Base-by-base conservation (phyloP, 192 early-diverging fungal species). In the Coemansia sp. region DNA sequence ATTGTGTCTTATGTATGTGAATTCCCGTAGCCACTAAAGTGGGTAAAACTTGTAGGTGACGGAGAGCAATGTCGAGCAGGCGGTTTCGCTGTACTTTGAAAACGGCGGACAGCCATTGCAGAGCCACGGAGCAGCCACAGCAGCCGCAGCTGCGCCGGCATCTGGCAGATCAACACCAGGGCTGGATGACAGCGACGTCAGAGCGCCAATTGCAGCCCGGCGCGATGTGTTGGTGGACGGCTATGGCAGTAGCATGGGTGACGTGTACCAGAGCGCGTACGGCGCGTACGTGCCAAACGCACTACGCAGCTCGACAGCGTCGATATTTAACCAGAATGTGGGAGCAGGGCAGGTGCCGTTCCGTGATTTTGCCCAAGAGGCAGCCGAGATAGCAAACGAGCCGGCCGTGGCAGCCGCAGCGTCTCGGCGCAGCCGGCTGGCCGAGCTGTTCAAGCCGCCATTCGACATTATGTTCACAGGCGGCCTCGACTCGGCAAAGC, bases 361-460 rank as follows among this genome's bases (percentile, higher is more conserved):
- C 59, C 73, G 88, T 14, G 86, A 90, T 54, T 88, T 90, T 76
- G 82, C 82, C 10, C 82, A 85, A 11, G 88, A 90, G 64, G 82
- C 87, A 14, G 84, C 72, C 14, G 84, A 83, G 41, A 76, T 89
- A 59, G 60, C 76, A 29, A 82, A 78, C 48, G 72, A 57, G n/a
- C 53, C 22, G 5, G 58, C 70, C 9, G 35, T 57, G 1, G 49
- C 53, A 17, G 54, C 73, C 24, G 29, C 62, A n/a, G 41, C 62
- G 56, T 64, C 74, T 59, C 72, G 77, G 68, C 84, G 73, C 66
- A 84, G 80, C 69, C 77, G 87, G 24, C 67, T 93, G 43, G 88
- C 91, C 2, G 87, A 93, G 54, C 71, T 97, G 53, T 98, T 93
- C 72, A 84, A 88, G 38, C 90, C 93, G 4, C 96, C 96, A 0